Conservation (phyloP, 2,329 filamentous ascomycete species). For the Aspergillus sp. region DNA sequence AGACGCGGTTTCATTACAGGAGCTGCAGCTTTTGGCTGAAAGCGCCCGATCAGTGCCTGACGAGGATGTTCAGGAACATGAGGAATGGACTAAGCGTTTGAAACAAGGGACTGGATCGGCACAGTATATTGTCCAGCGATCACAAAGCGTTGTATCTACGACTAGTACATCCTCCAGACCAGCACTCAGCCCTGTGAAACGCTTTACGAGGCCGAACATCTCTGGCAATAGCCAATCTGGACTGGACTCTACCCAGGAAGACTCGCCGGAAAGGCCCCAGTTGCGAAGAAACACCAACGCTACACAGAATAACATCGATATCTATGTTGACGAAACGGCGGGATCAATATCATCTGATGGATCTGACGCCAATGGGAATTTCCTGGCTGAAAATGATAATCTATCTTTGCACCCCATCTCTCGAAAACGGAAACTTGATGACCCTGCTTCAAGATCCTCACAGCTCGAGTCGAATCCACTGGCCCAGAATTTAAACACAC, state of each 20-base stretch:
- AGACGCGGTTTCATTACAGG: slow-evolving; percentile 64
- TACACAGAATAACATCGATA: slow-evolving; percentile 3
- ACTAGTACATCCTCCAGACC: slow-evolving; percentile 13
- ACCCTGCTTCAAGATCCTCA: too few relatives aligned
- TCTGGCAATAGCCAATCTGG: neutral
- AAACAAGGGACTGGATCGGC: slow-evolving; percentile 45
- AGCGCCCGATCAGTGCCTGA: slow-evolving; percentile 48
- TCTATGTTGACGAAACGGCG: slow-evolving; percentile 16
- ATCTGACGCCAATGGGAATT: neutral
- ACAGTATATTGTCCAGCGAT: slow-evolving; percentile 20
- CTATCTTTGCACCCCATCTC: slow-evolving; percentile 10
- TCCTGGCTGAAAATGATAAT: slow-evolving; percentile 18
- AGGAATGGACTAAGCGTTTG: slow-evolving; percentile 58
- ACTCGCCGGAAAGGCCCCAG: too few relatives aligned
- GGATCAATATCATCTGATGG: neutral
- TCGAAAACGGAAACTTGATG: neutral
- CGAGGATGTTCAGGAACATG: slow-evolving; percentile 56
- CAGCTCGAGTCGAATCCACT: too few relatives aligned
- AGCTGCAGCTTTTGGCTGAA: slow-evolving; percentile 64
- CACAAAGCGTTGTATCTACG: slow-evolving; percentile 17
- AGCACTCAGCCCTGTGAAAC: neutral
- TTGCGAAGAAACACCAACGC: neutral
- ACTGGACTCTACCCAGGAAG: too few relatives aligned
- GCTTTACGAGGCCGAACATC: neutral
- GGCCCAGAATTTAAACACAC: too few relatives aligned